phyloP scores from a whole-genome alignment of 768 basidiomycete genomes.

The Boletus huronensis region DNA sequence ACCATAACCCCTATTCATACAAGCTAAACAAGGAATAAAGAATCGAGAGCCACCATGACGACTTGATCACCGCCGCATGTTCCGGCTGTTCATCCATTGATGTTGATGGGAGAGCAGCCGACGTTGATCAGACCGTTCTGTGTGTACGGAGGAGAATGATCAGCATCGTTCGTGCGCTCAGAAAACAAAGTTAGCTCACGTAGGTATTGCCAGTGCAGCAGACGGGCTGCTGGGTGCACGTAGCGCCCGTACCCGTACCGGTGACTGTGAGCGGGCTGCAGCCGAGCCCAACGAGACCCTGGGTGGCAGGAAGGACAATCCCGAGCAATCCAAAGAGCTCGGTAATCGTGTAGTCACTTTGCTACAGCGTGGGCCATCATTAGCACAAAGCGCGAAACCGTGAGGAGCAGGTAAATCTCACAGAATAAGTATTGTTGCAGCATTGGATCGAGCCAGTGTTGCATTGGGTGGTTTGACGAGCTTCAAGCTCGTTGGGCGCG shows the following conservation, averaged over 20 bases:
- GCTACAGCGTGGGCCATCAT: neutral
- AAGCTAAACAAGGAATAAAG: neutral
- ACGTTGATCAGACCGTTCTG: conserved; percentile 10
- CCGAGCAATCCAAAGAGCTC: neutral
- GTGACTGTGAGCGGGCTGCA: conserved; percentile 11
- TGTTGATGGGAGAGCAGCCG: conserved; percentile 10
- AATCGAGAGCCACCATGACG: neutral
- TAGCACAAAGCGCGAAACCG: neutral
- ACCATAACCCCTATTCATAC: too few species aligned
- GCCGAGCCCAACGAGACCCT: conserved; percentile 1
- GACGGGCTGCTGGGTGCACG: conserved; percentile 13
- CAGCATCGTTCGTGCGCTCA: neutral
- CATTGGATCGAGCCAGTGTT: conserved; percentile 7
- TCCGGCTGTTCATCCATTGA: neutral
- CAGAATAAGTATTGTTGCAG: neutral
- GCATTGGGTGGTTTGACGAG: neutral
- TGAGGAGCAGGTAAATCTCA: neutral
- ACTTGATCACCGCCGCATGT: neutral
- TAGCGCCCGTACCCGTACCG: neutral
- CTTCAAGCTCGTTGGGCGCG: neutral
- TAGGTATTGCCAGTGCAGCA: conserved; percentile 14
- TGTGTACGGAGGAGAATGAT: neutral
- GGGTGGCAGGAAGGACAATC: neutral
- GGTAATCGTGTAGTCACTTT: neutral
- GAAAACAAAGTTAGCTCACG: neutral